These are phyloP conservation scores for Coemansia sp. DNA, from an alignment of 192 early-diverging fungal species.

Conservation along the genomic window DNA sequence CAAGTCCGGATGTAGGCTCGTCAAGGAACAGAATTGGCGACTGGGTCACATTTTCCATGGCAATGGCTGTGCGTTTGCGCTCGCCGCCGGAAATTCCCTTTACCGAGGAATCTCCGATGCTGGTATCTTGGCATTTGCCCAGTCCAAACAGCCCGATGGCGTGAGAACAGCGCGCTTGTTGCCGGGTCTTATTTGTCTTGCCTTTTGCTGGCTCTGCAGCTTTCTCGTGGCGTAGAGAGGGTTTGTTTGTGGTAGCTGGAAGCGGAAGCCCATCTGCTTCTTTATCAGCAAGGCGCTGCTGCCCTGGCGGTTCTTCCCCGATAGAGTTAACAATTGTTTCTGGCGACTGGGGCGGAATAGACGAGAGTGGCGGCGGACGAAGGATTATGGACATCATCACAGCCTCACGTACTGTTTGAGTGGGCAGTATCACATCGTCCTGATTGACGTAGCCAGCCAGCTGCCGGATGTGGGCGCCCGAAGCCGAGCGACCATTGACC, in stretches of 20 bases:
- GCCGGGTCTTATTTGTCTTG: neutral
- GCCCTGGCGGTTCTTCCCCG: no score
- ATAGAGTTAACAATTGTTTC: neutral
- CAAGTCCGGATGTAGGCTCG: constrained; percentile 72
- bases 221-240: no score
- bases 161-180: constrained; percentile 49
- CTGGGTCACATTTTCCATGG: constrained; percentile 68
- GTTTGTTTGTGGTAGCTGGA: no score
- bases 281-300: no score
- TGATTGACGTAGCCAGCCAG: constrained; percentile 59
- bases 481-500: constrained; percentile 57
- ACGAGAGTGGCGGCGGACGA: constrained; percentile 33
- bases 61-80: constrained; percentile 71
- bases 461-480: constrained; percentile 56
- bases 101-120: constrained; percentile 59
- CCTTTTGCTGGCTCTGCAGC: no score
- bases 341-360: neutral
- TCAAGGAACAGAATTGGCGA: constrained; percentile 67
- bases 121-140: constrained; percentile 65
- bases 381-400: constrained; percentile 64
- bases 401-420: constrained; percentile 76
- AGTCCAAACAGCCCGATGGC: constrained; percentile 63
- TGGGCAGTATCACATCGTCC: constrained; percentile 63
- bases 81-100: constrained; percentile 76
- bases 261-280: no score